These are phyloP conservation scores for Saksenaea vasiformis DNA, from an alignment of 371 early-diverging fungal genomes.

Conservation along the genomic window DNA sequence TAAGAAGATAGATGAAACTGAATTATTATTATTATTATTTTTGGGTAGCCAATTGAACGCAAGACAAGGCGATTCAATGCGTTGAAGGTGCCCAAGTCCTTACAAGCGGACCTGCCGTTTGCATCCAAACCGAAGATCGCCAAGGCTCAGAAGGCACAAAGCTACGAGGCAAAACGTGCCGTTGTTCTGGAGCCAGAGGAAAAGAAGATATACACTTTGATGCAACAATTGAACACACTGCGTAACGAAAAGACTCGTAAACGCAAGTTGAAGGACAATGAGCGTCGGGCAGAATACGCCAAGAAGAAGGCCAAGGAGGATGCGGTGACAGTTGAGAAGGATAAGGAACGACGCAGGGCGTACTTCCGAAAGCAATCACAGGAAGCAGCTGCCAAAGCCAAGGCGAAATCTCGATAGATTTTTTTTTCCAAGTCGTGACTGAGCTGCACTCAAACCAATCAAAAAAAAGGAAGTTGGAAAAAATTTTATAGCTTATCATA, in stretches of 20 bases:
- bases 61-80: slow-evolving; percentile 82
- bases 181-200: slow-evolving; percentile 91
- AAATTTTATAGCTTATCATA: slow-evolving; percentile 3
- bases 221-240: slow-evolving; percentile 87
- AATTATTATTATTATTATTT: neutral
- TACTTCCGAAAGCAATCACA: slow-evolving; percentile 48
- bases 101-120: slow-evolving; percentile 89
- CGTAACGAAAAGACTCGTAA: slow-evolving; percentile 81
- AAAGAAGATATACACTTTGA: slow-evolving; percentile 77
- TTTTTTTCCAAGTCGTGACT: no score
- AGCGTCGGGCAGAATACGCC: slow-evolving; percentile 41
- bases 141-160: slow-evolving; percentile 48
- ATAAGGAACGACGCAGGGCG: slow-evolving; percentile 48
- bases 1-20: neutral
- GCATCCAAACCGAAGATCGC: slow-evolving; percentile 84
- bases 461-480: neutral
- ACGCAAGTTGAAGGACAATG: slow-evolving; percentile 67
- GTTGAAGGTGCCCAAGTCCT: slow-evolving; percentile 78
- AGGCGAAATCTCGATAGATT: slow-evolving; percentile 11
- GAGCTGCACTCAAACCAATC: neutral
- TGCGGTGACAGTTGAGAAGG: slow-evolving; percentile 38
- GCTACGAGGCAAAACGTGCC: slow-evolving; percentile 72
- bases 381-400: slow-evolving; percentile 14
- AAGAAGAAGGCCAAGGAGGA: slow-evolving; percentile 67
- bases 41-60: slow-evolving; percentile 75